phyloP scores from a whole-genome alignment of 768 basidiomycete genomes.

The Lentinus brumalis region DNA sequence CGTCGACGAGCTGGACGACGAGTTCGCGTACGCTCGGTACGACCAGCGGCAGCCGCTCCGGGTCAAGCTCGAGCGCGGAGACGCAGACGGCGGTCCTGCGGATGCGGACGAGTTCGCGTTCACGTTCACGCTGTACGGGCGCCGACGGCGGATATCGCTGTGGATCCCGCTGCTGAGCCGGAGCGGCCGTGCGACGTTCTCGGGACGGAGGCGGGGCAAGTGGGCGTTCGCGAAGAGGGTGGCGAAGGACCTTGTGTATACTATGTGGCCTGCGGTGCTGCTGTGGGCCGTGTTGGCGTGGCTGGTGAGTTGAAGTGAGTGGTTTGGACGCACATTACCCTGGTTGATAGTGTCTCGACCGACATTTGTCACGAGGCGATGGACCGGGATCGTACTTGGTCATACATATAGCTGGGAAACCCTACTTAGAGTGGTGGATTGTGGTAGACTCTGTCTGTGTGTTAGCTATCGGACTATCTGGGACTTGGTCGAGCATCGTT shows the following conservation, averaged over 20 bases:
- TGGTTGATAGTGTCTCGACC: no score
- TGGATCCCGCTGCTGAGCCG: constrained; percentile 8
- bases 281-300: constrained; percentile 10
- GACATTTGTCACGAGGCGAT: no score
- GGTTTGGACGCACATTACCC: no score
- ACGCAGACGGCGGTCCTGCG: background rate
- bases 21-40: constrained; percentile 20
- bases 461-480: no score
- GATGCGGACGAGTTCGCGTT: constrained; percentile 45
- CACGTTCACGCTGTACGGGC: constrained; percentile 57
- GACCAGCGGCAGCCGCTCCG: constrained; percentile 18
- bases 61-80: constrained; percentile 9
- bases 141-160: constrained; percentile 55
- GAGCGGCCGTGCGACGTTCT: background rate
- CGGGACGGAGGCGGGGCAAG: background rate
- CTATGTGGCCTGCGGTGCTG: constrained; percentile 16
- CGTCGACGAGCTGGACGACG: constrained; percentile 22
- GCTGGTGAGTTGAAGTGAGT: constrained; percentile 3
- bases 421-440: no score
- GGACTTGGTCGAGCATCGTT: no score
- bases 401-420: no score
- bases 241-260: constrained; percentile 11
- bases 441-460: no score
- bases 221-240: constrained; percentile 10
- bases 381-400: no score